Base-by-base conservation (phyloP, 2,329 filamentous ascomycete genomes). In the Fusarium neocosmosporiellum region DNA sequence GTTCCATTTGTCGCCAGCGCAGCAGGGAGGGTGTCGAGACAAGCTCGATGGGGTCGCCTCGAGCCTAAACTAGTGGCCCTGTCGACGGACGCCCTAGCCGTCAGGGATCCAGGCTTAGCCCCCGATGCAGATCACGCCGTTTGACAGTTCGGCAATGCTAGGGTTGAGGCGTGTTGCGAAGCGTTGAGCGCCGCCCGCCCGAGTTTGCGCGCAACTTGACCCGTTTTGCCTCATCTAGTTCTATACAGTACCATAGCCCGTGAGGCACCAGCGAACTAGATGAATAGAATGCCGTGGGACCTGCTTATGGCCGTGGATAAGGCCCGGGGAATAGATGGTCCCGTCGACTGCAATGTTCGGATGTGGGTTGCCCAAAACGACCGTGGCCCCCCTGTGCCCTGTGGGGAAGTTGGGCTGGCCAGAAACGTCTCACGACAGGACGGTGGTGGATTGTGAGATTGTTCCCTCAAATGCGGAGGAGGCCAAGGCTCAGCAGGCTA, bases 51-150 rank as follows among this genome's bases (percentile, higher is more conserved):
- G 75, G 68, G 70, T 55, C 54, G 53, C 61, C 64, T 66, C 59
- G 58, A 74, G 74, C 69, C 74, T 75, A 76, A 77, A 74, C 66
- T 75, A 75, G 71, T 65, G 65, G 67, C 67, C 58, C 75, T 66
- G 65, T 69, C 65, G 57, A 63, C 66, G 58, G 68, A 71, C 67
- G 66, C 74, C 70, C 74, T 74, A 66, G 68, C 37, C 62, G 62
- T 64, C 76, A 78, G 65, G 76, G 76, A 77, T 78, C 70, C 73
- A 69, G 76, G 66, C 73, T 75, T 71, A 76, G 72, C 72, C 72
- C 72, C 75, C 75, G 69, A 78, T 77, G 76, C 65, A 78, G 76
- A 78, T 78, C 76, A 78, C 73, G 66, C 75, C 74, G 76, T 78
- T 73, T 78, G 76, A 75, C 74, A 77, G 69, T 77, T 78, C 74